Conservation (phyloP, 164 flowering plant species). For the Chloranthus sessilifolius region DNA sequence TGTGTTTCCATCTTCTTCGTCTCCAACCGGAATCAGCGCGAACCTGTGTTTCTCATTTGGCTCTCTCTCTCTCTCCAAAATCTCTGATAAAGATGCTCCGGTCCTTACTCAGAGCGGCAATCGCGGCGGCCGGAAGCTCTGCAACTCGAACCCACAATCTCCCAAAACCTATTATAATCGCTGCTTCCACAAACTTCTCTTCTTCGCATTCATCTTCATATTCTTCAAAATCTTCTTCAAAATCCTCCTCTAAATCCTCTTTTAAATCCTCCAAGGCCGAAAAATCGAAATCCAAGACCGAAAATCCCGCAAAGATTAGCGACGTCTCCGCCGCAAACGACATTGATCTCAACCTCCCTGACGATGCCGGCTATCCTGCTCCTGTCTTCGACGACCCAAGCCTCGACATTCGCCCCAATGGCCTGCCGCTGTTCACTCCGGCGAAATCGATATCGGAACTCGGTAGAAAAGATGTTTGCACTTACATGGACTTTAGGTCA, state of each 20-base stretch:
- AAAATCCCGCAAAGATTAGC: conserved; percentile 7
- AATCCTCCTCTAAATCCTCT: conserved; percentile 11
- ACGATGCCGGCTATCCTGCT: conserved; percentile 32
- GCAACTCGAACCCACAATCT: too few species aligned
- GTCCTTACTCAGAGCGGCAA: too few species aligned
- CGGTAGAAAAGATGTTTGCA: conserved; percentile 44
- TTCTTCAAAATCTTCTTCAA: conserved; percentile 19
- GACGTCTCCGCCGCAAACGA: conserved; percentile 16
- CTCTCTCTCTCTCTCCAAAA: too few species aligned
- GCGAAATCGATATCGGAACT: conserved; percentile 51
- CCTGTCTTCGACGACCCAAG: conserved; percentile 37
- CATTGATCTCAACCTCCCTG: conserved; percentile 17
- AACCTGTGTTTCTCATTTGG: too few species aligned
- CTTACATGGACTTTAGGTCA: conserved; percentile 66
- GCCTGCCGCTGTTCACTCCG: conserved; percentile 65
- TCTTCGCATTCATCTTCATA: conserved; percentile 11
- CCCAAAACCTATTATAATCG: too few species aligned
- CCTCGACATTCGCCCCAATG: conserved; percentile 71
- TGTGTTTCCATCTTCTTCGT: too few species aligned
- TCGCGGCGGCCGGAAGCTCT: too few species aligned
- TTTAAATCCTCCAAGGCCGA: conserved; percentile 6
- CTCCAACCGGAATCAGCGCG: too few species aligned
- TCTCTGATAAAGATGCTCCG: too few species aligned
- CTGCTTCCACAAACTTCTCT: too few species aligned
- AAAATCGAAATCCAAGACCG: background rate